These are phyloP conservation scores for Cutaneotrichosporon arboriforme DNA, from an alignment of 1,284 basidiomycete genomes.

Conservation along the genomic window DNA sequence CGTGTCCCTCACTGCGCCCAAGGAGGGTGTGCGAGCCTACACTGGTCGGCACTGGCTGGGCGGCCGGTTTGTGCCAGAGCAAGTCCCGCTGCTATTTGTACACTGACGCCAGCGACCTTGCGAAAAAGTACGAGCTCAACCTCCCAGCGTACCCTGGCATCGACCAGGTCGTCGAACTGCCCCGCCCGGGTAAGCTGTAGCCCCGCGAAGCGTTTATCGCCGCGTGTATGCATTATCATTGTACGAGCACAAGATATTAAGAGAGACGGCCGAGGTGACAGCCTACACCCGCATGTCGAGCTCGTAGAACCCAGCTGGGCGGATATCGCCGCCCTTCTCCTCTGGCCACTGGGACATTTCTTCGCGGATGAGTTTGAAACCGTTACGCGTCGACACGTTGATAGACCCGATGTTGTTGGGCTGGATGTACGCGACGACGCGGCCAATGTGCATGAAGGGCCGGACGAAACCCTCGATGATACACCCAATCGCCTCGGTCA, in stretches of 20 bases:
- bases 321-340: constrained; percentile 21
- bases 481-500: constrained; percentile 8
- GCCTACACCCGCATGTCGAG: background rate
- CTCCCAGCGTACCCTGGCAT: constrained; percentile 68
- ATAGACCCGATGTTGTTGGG: constrained; percentile 13
- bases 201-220: too few species aligned
- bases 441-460: constrained; percentile 9
- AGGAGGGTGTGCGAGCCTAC: constrained; percentile 73
- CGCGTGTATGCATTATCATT: too few species aligned
- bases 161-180: constrained; percentile 72
- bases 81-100: constrained; percentile 28
- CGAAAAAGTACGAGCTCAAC: constrained; percentile 67
- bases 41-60: constrained; percentile 83
- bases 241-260: too few species aligned
- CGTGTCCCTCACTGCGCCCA: constrained; percentile 88
- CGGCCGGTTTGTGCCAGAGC: constrained; percentile 86
- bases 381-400: constrained; percentile 12
- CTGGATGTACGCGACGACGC: constrained; percentile 13
- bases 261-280: too few species aligned
- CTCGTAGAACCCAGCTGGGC: too few species aligned
- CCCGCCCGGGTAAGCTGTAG: constrained; percentile 7
- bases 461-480: constrained; percentile 10
- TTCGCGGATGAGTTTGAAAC: constrained; percentile 8
- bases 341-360: constrained; percentile 18
- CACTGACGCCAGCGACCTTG: constrained; percentile 52